Conservation (phyloP, 169 alveolate species). For the Ichthyophthirius multifiliis region DNA sequence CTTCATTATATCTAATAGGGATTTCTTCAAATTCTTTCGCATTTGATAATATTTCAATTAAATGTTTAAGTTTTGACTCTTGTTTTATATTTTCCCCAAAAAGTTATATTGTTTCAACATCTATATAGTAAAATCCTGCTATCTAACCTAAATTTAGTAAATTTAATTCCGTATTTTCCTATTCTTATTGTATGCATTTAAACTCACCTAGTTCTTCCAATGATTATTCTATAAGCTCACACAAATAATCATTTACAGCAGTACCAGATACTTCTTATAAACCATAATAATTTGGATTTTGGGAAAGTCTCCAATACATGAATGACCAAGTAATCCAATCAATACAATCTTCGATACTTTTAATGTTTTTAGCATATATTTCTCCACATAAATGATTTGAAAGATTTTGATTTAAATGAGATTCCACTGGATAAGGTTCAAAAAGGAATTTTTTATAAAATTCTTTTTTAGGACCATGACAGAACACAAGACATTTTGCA, state of each 20-base stretch:
- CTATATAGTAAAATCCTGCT: constrained; percentile 53
- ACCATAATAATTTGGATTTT: constrained; percentile 99
- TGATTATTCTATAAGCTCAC: constrained; percentile 94
- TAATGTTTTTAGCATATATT: constrained; percentile 94
- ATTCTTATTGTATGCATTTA: constrained; percentile 91
- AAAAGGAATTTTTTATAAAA: constrained; percentile 95
- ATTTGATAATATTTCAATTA: constrained; percentile 80
- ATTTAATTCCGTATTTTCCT: constrained; percentile 84
- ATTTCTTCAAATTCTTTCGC: constrained; percentile 85
- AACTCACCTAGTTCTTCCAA: constrained; percentile 91
- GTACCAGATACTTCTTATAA: constrained; percentile 91
- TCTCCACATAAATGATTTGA: constrained; percentile 97
- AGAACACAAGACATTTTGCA: constrained; percentile 95
- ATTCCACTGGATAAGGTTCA: constrained; percentile 98
- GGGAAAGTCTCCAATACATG: constrained; percentile 95
- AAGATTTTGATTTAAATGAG: constrained; percentile 91
- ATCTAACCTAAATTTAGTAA: constrained; percentile 85
- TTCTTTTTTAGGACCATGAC: constrained; percentile 93
- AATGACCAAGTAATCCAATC: constrained; percentile 99
- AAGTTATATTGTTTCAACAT: constrained; percentile 47
- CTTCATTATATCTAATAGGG: constrained; percentile 89
- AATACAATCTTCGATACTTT: constrained; percentile 95
- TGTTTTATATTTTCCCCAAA: constrained; percentile 66
- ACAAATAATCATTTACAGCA: constrained; percentile 93
- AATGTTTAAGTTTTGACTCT: constrained; percentile 65